phyloP scores from a whole-genome alignment of 345 rosid species.

The Brassica juncea region DNA sequence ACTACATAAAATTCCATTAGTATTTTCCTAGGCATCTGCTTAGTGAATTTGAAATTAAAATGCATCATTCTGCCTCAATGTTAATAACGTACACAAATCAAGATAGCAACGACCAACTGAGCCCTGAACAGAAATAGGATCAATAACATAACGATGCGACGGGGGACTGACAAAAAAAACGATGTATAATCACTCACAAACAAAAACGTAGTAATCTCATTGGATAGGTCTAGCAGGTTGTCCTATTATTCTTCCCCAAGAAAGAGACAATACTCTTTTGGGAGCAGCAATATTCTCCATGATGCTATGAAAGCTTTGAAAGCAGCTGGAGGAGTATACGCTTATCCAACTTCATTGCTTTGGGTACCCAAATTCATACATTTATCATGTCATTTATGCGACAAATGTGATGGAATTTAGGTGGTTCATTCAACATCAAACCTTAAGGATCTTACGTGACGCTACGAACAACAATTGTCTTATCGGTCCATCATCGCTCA shows the following conservation, averaged over 20 bases:
- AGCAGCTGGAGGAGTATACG: slow-evolving; percentile 80
- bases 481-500: slow-evolving; percentile 69
- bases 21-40: not conserved
- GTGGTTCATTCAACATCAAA: slow-evolving; percentile 79
- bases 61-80: not conserved
- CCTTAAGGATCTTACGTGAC: slow-evolving; percentile 64
- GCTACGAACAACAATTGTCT: slow-evolving; percentile 71
- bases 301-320: slow-evolving; percentile 89
- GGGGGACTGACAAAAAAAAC: not conserved
- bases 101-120: not conserved
- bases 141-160: not conserved
- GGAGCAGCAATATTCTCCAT: slow-evolving; percentile 80
- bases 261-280: slow-evolving; percentile 77
- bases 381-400: not conserved
- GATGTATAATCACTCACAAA: too few species aligned
- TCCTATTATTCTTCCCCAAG: slow-evolving; percentile 85
- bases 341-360: not conserved
- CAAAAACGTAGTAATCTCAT: not conserved
- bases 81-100: not conserved
- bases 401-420: slow-evolving; percentile 35
- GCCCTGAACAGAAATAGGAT: not conserved
- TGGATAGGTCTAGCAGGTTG: slow-evolving; percentile 51
- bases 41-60: not conserved
- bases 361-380: not conserved
- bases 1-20: not conserved